Percentiles rank a stretch among this genome's conserved stretches.
These are phyloP conservation scores for Tetrapyrgos nigripes DNA, from an alignment of 1,284 basidiomycete species.

Conservation along the genomic window DNA sequence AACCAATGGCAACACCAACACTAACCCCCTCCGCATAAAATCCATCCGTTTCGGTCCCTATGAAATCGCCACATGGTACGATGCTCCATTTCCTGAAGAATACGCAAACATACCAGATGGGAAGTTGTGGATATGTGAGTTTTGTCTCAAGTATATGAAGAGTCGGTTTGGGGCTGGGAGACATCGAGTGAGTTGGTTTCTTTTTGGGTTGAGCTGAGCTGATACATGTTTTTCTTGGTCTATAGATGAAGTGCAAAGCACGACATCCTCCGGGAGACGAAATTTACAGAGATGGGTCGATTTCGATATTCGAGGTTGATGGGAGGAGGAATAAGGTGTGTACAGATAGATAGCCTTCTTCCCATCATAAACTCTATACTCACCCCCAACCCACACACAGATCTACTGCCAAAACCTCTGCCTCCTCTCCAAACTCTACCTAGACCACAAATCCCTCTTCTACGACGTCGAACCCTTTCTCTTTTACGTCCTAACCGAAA, in stretches of 20 bases:
- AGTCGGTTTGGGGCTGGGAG: slow-evolving; percentile 88
- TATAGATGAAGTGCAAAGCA: slow-evolving; percentile 90
- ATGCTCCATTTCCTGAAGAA: slow-evolving; percentile 98
- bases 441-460: slow-evolving; percentile 99
- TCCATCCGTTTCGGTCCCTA: slow-evolving; percentile 93
- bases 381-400: slow-evolving; percentile 42
- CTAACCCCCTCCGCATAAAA: slow-evolving; percentile 69
- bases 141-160: slow-evolving; percentile 99
- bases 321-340: slow-evolving; percentile 94
- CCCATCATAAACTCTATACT: not conserved
- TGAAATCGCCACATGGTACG: slow-evolving; percentile 99
- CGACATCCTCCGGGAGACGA: slow-evolving; percentile 98
- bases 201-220: not conserved
- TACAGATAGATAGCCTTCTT: slow-evolving; percentile 48
- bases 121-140: slow-evolving; percentile 96
- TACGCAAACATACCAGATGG: slow-evolving; percentile 95
- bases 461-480: slow-evolving; percentile 99
- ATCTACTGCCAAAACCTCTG: slow-evolving; percentile 99
- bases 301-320: slow-evolving; percentile 98
- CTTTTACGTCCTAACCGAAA: slow-evolving; percentile 97
- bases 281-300: slow-evolving; percentile 89
- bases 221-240: slow-evolving; percentile 6
- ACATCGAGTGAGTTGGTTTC: slow-evolving; percentile 72
- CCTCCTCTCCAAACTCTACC: slow-evolving; percentile 98
- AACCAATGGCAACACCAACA: slow-evolving; percentile 35